Percentiles rank a stretch among this genome's conserved stretches.
These are phyloP conservation scores for Pistacia atlantica DNA, from an alignment of 345 rosid genomes.

Conservation along the genomic window DNA sequence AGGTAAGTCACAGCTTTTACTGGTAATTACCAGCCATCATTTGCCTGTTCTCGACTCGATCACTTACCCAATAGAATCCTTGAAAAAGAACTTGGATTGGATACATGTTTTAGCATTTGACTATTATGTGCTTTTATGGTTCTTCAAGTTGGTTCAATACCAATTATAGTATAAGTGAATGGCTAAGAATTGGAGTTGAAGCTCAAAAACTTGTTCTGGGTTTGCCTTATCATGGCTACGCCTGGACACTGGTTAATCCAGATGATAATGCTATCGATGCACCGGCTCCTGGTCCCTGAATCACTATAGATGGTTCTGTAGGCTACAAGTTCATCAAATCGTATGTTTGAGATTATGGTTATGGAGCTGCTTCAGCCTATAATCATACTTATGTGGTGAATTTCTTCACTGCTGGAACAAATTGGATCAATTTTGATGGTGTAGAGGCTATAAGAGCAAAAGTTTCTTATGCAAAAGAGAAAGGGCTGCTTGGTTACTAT, in stretches of 20 bases:
- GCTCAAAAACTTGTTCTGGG: conserved; percentile 26
- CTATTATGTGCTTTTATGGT: conserved; percentile 22
- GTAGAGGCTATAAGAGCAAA: conserved; percentile 10
- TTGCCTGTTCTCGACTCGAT: not conserved
- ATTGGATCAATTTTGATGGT: conserved; percentile 19
- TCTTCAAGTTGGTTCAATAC: conserved; percentile 17
- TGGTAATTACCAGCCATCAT: not conserved
- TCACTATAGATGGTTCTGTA: conserved; percentile 15
- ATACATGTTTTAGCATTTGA: conserved; percentile 21
- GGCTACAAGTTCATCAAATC: conserved; percentile 28
- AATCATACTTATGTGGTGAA: conserved; percentile 33
- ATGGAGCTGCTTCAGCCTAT: conserved; percentile 25
- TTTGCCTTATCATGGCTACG: conserved; percentile 37
- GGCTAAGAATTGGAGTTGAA: conserved; percentile 12
- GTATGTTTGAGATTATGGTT: conserved; percentile 16
- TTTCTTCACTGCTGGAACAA: conserved; percentile 14
- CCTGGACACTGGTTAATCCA: conserved; percentile 27
- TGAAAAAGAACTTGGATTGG: conserved; percentile 25
- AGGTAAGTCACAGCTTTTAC: conserved; percentile 19
- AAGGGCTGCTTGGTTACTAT: conserved; percentile 29
- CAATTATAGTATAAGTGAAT: conserved; percentile 13
- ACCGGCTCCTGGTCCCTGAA: conserved; percentile 19
- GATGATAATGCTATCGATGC: conserved; percentile 15
- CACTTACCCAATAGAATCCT: conserved; percentile 7
- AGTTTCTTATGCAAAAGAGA: conserved; percentile 31